Evolutionary conservation across 371 early-diverging fungal species (phyloP).

Genomic region (Gilbertella persicaria): DNA sequence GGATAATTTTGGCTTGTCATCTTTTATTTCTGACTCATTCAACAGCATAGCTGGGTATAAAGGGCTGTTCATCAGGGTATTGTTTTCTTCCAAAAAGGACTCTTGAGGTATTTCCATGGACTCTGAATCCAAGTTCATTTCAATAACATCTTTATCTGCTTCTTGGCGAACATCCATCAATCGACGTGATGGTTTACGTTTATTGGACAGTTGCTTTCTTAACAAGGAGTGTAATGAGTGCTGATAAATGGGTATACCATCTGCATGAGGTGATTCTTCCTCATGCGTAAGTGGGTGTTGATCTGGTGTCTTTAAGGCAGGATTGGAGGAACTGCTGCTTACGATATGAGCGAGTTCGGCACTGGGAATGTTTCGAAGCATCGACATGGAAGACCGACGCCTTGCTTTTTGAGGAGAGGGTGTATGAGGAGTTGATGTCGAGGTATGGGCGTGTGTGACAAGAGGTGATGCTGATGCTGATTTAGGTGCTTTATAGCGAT

Average conservation of each 20-base stretch:
- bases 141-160: conserved; percentile 41
- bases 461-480: conserved; percentile 22
- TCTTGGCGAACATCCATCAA: conserved; percentile 19
- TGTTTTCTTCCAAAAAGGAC: background rate
- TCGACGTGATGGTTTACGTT: conserved; percentile 17
- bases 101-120: background rate
- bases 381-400: conserved; percentile 36
- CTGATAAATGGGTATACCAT: conserved; percentile 31
- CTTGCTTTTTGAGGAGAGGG: conserved; percentile 13
- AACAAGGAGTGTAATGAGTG: conserved; percentile 34
- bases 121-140: conserved; percentile 34
- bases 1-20: background rate
- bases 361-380: conserved; percentile 36
- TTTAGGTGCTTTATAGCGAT: conserved; percentile 13
- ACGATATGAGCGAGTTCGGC: conserved; percentile 37
- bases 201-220: conserved; percentile 31
- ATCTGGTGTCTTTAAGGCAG: conserved; percentile 24
- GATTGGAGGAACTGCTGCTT: conserved; percentile 34
- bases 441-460: conserved; percentile 3
- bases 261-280: conserved; percentile 1
- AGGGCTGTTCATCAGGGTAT: conserved; percentile 7
- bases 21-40: conserved; percentile 13
- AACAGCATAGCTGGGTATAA: conserved; percentile 38
- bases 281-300: conserved; percentile 1
- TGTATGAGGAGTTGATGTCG: conserved; percentile 19